phyloP scores from a whole-genome alignment of 2,329 filamentous ascomycete genomes.

The Trichoderma afroharzianum region DNA sequence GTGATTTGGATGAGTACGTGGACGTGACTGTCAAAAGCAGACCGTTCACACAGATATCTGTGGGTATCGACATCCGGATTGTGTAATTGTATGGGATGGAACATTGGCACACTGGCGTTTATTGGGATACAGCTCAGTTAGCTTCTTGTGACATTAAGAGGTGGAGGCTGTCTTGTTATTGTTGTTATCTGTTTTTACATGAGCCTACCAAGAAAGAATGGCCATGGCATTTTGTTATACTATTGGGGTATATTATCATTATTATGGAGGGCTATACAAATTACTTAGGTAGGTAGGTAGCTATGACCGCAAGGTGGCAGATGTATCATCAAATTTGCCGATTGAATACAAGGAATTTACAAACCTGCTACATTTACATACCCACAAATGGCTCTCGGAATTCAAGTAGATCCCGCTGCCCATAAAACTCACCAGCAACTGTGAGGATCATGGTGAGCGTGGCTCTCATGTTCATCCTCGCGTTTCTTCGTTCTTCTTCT shows the following conservation, averaged over 20 bases:
- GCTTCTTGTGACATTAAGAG: background rate
- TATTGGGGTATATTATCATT: background rate
- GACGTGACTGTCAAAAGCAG: conserved; percentile 18
- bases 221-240: background rate
- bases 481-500: conserved; percentile 31
- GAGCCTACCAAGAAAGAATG: background rate
- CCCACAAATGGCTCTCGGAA: conserved; percentile 61
- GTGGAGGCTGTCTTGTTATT: background rate
- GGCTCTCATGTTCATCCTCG: conserved; percentile 54
- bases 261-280: background rate
- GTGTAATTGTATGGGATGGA: background rate
- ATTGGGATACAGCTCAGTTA: background rate
- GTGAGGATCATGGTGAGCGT: conserved; percentile 91
- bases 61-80: background rate
- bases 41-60: background rate
- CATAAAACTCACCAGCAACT: conserved; percentile 82
- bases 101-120: background rate
- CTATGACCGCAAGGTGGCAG: background rate
- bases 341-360: conserved; percentile 2
- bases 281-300: background rate
- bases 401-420: conserved; percentile 80
- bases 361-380: conserved; percentile 30
- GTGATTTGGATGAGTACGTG: conserved; percentile 41
- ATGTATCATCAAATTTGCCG: background rate
- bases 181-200: background rate